Percentiles rank a stretch among this genome's conserved stretches.
phyloP scores from a whole-genome alignment of 192 early-diverging fungal species.

The Coemansia sp. region DNA sequence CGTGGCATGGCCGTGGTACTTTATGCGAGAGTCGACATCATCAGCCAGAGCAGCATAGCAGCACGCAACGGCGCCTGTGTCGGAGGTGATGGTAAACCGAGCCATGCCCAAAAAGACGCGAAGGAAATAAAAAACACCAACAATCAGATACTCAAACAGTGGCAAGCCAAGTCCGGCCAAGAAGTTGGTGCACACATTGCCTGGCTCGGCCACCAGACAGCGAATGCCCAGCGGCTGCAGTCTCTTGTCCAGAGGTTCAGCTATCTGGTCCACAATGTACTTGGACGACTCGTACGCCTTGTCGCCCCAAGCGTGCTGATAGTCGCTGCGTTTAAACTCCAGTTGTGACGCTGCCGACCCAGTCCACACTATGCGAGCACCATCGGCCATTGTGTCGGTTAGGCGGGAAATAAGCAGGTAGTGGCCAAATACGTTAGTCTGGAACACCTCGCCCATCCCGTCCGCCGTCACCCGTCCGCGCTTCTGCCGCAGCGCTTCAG shows the following conservation, averaged over 20 bases:
- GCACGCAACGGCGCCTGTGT: constrained; percentile 11
- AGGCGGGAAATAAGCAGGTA: constrained; percentile 42
- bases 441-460: constrained; percentile 47
- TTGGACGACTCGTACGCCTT: constrained; percentile 55
- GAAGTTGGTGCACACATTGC: constrained; percentile 40
- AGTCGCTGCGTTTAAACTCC: constrained; percentile 29
- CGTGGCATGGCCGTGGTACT: constrained; percentile 37
- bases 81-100: constrained; percentile 36
- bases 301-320: constrained; percentile 42
- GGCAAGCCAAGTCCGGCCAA: constrained; percentile 17
- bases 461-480: constrained; percentile 29
- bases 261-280: constrained; percentile 49
- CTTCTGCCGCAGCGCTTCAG: constrained; percentile 37
- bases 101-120: constrained; percentile 15
- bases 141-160: constrained; percentile 17
- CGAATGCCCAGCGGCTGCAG: constrained; percentile 1
- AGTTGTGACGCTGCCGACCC: constrained; percentile 33
- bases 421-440: constrained; percentile 54
- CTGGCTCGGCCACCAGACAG: constrained; percentile 46
- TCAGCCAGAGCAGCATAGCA: constrained; percentile 13
- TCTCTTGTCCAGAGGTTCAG: constrained; percentile 18
- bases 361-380: constrained; percentile 47
- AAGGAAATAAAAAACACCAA: constrained; percentile 25
- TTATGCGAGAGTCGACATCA: constrained; percentile 23
- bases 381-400: not conserved